These are phyloP conservation scores for Phaeosphaeria sp. DNA, from an alignment of 2,329 filamentous ascomycete genomes.

Conservation along the genomic window DNA sequence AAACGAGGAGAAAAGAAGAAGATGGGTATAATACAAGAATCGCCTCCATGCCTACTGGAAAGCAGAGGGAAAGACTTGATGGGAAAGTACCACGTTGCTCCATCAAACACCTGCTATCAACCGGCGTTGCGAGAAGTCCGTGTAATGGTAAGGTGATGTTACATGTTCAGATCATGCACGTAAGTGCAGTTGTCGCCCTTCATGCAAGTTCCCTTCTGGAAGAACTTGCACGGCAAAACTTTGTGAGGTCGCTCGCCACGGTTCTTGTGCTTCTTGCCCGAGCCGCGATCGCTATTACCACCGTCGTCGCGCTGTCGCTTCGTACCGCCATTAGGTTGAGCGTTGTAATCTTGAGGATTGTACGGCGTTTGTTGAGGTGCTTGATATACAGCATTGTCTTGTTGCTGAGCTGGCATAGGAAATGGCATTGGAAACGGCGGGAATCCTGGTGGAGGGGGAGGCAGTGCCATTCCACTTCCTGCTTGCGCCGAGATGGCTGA, in stretches of 20 bases:
- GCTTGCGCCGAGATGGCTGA: conserved; percentile 28
- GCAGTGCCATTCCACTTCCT: conserved; percentile 20
- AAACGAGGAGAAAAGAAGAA: conserved; percentile 13
- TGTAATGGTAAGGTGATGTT: background rate
- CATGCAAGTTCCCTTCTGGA: conserved; percentile 72
- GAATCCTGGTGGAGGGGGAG: conserved; percentile 32
- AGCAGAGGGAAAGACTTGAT: background rate
- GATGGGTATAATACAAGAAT: conserved; percentile 16
- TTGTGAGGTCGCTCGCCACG: conserved; percentile 43
- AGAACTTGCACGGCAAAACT: conserved; percentile 68
- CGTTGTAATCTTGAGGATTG: conserved; percentile 33
- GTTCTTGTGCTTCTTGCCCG: conserved; percentile 59
- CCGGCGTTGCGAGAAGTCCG: background rate
- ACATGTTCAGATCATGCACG: conserved; percentile 62
- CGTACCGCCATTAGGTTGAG: conserved; percentile 38
- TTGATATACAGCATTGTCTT: conserved; percentile 22
- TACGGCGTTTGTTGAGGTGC: conserved; percentile 21
- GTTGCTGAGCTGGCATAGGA: conserved; percentile 18
- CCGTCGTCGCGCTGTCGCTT: conserved; percentile 46
- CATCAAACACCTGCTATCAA: background rate
- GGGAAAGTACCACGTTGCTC: background rate
- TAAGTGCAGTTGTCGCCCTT: conserved; percentile 78
- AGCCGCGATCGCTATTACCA: conserved; percentile 40
- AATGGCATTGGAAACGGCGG: conserved; percentile 23
- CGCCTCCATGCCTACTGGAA: background rate